Evolutionary conservation across 2,329 filamentous ascomycete species (phyloP), one percentile per base, ranked within the genome.

Genomic region (Pseudogymnoascus verrucosus): DNA sequence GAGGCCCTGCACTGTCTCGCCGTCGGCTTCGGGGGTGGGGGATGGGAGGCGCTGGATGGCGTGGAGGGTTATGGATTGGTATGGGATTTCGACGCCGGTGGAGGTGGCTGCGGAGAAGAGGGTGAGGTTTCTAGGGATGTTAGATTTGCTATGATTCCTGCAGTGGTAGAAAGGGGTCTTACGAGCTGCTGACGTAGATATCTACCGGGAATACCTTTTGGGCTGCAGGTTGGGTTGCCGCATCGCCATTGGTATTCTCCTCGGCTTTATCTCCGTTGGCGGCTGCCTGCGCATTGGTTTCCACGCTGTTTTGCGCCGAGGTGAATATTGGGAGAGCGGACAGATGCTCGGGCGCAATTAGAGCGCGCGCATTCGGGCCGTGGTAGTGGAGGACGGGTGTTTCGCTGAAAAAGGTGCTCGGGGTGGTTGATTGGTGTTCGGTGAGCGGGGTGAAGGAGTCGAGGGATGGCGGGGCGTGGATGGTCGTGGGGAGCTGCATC

Each of bases 31-130:
- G 19, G 59, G 34, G 19, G 77, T 75, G 28, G 76, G 72, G 51
- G 76, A 74, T 37, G 69, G 66, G n/a, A 74, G 66, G 63, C 85
- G 83, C 75, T 90, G 88, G 69, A 89, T 84, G 0, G 89, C 90
- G 73, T 92, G 89, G 14, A 93, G 85, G 21, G 86, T 86, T 72
- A 93, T 89, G 65, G 84, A 78, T 2, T 87, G 89, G 74, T 92
- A 93, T 0, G 88, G 85, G 67, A 93, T 89, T 42, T 84, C 81
- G 51, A 91, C 76, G 66, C 89, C 90, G 16, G 77, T 80, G 37
- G 79, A 78, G 11, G 79, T 81, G 3, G 80, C 74, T 11, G 77
- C 74, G 68, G 86, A 88, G 77, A 86, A 92, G 65, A 93, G 74
- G 12, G 80, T 85, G 63, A 93, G 79, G 68, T 80, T 77, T 69